Evolutionary conservation across 345 rosid species (phyloP), one percentile per base, ranked within the genome.

Genomic region (Dovyalis caffra): DNA sequence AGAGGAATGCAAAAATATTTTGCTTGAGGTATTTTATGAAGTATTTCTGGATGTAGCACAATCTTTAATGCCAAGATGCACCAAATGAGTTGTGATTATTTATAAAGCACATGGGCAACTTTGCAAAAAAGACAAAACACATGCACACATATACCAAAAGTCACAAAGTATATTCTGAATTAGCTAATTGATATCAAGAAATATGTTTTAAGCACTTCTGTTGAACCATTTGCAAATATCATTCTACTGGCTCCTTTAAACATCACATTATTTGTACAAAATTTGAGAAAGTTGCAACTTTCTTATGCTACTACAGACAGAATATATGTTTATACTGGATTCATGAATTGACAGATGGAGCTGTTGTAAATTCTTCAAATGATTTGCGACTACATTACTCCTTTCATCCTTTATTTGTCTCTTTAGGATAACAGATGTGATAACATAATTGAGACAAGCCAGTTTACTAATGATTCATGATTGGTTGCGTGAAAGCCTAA

Each of bases 21-120:
- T 91, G 82, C 81, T 80, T 65, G 77, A 91, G 97, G 97, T 91
- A 88, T 45, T 67, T 71, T 69, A 31, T 28, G 38, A 49, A 67
- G 75, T 58, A 45, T 62, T 45, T 61, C 31, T 63, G 5, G 5
- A 51, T 37, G 70, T 29, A 51, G 10, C n/a, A 1, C 12, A 60
- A 31, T 35, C 20, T 63, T 47, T 33, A 28, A 51, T 51, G 28
- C 31, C 32, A 4, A 40, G 33, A 70, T 53, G 14, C 35, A 38
- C 16, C 26, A 26, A 35, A 31, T 45, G 40, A 28, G 76, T 16
- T 37, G n/a, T 70, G 32, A 8, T 58, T 25, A 16, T 8, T 18
- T 71, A 14, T 23, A 9, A n/a, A 70, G 16, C 47, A 18, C 53
- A 58, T n/a, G 51, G 14, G 12, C 32, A 49, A 14, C 31, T 6